Conservation (phyloP, 106 monocot species). For the Cymbidium sinense region DNA sequence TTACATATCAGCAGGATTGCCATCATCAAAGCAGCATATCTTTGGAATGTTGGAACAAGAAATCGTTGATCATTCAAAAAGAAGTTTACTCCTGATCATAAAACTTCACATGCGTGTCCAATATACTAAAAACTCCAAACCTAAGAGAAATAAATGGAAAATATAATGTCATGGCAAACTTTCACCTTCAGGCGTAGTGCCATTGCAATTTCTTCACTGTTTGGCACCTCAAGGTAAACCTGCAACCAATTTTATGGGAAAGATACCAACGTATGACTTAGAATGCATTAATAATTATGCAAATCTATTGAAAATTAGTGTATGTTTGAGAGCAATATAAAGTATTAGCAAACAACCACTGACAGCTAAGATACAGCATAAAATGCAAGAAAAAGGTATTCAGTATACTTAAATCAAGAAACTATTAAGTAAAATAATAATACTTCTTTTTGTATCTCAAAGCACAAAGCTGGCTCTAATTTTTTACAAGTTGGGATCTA, state of each 20-base stretch:
- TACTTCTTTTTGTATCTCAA: neutral
- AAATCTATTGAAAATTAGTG: neutral
- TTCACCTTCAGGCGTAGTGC: constrained; percentile 57
- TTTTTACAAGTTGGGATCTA: neutral
- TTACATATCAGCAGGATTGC: neutral
- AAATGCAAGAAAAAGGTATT: neutral
- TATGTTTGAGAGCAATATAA: neutral
- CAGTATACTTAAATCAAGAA: neutral
- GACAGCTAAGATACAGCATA: neutral
- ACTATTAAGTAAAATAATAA: neutral
- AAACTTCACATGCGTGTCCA: neutral
- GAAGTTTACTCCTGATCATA: neutral
- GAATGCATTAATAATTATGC: neutral
- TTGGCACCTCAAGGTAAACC: constrained; percentile 73
- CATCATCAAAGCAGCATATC: constrained; percentile 4
- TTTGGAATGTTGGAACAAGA: neutral
- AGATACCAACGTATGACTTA: neutral
- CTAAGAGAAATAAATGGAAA: neutral
- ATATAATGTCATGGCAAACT: neutral
- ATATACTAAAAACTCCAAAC: neutral
- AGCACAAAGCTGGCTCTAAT: neutral
- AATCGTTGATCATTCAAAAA: neutral
- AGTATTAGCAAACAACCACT: neutral
- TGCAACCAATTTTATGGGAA: constrained; percentile 14
- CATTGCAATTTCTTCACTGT: constrained; percentile 52